These are phyloP conservation scores for Blastobotrys elegans DNA, from an alignment of 1,139 yeast species.

Conservation along the genomic window DNA sequence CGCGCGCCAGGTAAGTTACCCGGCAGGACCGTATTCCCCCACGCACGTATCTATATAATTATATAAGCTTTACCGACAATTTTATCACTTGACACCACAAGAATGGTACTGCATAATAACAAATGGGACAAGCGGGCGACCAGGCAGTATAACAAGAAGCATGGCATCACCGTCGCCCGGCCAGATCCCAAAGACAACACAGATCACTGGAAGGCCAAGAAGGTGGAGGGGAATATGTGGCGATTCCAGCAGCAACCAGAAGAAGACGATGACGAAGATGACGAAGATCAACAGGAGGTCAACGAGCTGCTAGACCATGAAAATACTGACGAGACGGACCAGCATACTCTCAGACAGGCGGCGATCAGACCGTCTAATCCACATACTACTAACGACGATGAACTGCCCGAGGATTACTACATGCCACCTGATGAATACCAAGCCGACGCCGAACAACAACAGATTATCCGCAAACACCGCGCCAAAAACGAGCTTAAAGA, in stretches of 20 bases:
- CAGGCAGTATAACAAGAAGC: slow-evolving; percentile 24
- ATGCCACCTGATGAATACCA: slow-evolving; percentile 10
- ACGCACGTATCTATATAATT: too few species aligned
- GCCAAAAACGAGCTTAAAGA: not conserved
- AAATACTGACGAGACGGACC: slow-evolving; percentile 1
- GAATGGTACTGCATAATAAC: slow-evolving; percentile 29
- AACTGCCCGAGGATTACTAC: slow-evolving; percentile 5
- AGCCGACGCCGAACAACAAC: slow-evolving; percentile 8
- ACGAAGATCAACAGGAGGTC: slow-evolving; percentile 7
- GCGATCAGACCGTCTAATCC: slow-evolving; percentile 6
- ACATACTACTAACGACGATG: not conserved
- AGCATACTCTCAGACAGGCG: slow-evolving; percentile 12
- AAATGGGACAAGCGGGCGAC: slow-evolving; percentile 30
- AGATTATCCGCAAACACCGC: slow-evolving; percentile 1
- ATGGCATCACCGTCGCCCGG: slow-evolving; percentile 17
- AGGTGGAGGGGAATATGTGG: slow-evolving; percentile 14
- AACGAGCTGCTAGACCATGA: slow-evolving; percentile 4
- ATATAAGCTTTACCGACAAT: too few species aligned
- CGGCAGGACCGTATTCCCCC: too few species aligned
- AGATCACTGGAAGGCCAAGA: slow-evolving; percentile 11
- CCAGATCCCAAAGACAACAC: slow-evolving; percentile 5
- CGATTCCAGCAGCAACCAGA: slow-evolving; percentile 11
- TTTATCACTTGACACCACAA: too few species aligned
- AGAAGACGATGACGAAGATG: slow-evolving; percentile 5
- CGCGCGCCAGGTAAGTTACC: too few species aligned